Conservation (phyloP, 1,284 basidiomycete genomes). For the Gomphus bonarii region DNA sequence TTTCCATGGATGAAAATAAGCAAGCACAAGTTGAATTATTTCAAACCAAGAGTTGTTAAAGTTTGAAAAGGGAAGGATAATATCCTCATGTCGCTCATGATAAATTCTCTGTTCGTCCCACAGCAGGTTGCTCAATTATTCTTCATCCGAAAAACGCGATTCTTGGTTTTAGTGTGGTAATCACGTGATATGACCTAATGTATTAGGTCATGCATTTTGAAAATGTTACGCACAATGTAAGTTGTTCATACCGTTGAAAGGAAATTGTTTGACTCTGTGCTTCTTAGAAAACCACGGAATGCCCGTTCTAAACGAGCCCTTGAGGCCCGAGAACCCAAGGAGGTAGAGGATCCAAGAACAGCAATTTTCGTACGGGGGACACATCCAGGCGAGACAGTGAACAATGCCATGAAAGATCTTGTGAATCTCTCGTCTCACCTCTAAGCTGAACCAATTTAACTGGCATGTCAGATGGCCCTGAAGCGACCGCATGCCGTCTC, state of each 20-base stretch:
- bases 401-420: slow-evolving; percentile 79
- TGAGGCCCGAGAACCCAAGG: slow-evolving; percentile 80
- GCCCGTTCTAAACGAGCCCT: slow-evolving; percentile 92
- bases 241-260: neutral
- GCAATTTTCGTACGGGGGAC: slow-evolving; percentile 89
- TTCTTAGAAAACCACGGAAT: slow-evolving; percentile 85
- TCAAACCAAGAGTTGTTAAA: too few relatives aligned
- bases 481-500: slow-evolving; percentile 85
- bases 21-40: too few relatives aligned
- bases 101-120: too few relatives aligned
- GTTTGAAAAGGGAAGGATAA: too few relatives aligned
- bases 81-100: too few relatives aligned
- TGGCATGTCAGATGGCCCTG: slow-evolving; percentile 63
- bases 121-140: too few relatives aligned
- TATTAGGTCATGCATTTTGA: neutral
- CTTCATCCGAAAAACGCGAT: too few relatives aligned
- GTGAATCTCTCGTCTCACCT: slow-evolving; percentile 35
- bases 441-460: neutral
- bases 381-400: slow-evolving; percentile 74
- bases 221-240: slow-evolving; percentile 13
- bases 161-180: too few relatives aligned
- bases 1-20: too few relatives aligned
- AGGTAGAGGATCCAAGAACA: slow-evolving; percentile 77
- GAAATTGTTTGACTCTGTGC: neutral
- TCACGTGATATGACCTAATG: too few relatives aligned